Base-by-base conservation (phyloP, 2,329 filamentous ascomycete species). In the Hymenoscyphus repandus region DNA sequence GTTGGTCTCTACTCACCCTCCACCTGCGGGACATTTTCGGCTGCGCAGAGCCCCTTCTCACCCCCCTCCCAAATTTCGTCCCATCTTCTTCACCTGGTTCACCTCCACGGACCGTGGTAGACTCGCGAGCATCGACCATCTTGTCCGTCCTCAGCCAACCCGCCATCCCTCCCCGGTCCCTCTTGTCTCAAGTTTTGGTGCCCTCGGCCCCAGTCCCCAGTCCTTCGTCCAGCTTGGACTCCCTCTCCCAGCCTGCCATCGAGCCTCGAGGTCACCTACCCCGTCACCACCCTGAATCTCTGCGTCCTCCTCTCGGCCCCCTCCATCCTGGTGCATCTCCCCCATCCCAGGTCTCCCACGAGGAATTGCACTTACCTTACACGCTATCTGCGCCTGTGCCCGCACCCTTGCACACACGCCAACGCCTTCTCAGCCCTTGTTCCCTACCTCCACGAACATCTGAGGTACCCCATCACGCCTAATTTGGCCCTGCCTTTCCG, bases 401-500 rank as follows among this genome's bases (percentile, higher is more conserved):
- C 30, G 6, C 6, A 45, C 9, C 27, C 32, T 12, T 45, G 43
- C 34, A 33, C 44, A 43, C 18, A 47, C 41, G 34, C 49, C 43
- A 18, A 50, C 36, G 49, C 49, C 49, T 41, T 34, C 42, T 36
- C 17, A 22, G 20, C 33, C 43, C 44, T 36, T 47, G 49, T 51
- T 51, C 44, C 37, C 49, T 43, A 47, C 47, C 40, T 27, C 22
- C 13, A 34, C 39, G 30, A 34, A 43, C 32, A 27, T 22, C n/a
- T 40, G 34, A 50, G 37, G 41, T 40, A 18, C 48, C 47, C 48
- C 42, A 41, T 45, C 48, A 27, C 34, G 42, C 18, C 36, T 46
- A 50, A 46, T 33, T 41, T 50, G 34, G 48, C 40, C 36, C 30
- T 49, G 37, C 34, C 37, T 31, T 49, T 45, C 48, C 51, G 53